A percentile compares a stretch with the other conserved stretches of the same genome.
phyloP scores from a whole-genome alignment of 495 filamentous ascomycete species.

The Trichoderma asperelloides region DNA sequence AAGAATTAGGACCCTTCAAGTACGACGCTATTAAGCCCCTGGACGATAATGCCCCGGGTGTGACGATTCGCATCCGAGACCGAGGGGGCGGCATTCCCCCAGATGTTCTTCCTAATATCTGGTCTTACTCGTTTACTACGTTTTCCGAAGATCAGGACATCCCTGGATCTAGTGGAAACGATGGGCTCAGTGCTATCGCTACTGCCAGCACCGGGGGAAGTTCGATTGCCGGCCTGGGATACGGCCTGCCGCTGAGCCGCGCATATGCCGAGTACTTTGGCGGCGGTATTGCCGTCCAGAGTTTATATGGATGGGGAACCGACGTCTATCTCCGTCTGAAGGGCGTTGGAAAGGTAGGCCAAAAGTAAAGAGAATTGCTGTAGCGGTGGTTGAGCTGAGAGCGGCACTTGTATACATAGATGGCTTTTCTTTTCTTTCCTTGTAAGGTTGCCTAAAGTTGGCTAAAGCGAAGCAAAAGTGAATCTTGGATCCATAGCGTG shows the following conservation, averaged over 20 bases:
- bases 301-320: conserved; percentile 85
- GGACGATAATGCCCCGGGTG: conserved; percentile 62
- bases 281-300: conserved; percentile 89
- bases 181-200: conserved; percentile 66
- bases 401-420: background rate
- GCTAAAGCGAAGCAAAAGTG: background rate
- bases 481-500: background rate
- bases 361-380: background rate
- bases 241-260: conserved; percentile 82
- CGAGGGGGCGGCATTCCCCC: conserved; percentile 87
- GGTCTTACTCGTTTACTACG: conserved; percentile 94
- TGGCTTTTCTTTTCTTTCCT: background rate
- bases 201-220: conserved; percentile 55
- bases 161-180: conserved; percentile 34
- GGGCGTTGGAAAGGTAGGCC: conserved; percentile 64
- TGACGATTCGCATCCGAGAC: conserved; percentile 92
- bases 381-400: background rate
- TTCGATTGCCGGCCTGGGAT: conserved; percentile 85
- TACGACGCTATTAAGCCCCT: conserved; percentile 43
- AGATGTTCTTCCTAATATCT: conserved; percentile 74
- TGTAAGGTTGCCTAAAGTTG: background rate
- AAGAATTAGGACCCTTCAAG: conserved; percentile 38
- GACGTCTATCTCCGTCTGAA: conserved; percentile 60
- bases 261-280: conserved; percentile 99
- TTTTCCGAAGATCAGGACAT: conserved; percentile 61